These are phyloP conservation scores for Plasmodium inui DNA, from an alignment of 169 alveolate species.

Conservation along the genomic window DNA sequence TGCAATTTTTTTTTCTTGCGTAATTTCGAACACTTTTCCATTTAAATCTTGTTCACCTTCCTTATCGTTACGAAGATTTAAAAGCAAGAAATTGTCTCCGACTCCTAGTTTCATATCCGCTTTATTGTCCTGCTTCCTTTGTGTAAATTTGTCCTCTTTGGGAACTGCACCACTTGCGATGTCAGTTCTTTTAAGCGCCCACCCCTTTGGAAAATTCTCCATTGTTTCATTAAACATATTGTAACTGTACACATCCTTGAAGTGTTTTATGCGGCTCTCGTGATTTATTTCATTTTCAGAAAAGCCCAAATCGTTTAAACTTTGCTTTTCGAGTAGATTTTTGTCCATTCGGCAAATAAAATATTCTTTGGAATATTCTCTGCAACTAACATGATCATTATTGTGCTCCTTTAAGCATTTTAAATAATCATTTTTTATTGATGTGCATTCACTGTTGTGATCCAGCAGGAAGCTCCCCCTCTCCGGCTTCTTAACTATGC, in stretches of 20 bases:
- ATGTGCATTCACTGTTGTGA: constrained; percentile 76
- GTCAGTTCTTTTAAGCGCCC: neutral
- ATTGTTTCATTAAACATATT: constrained; percentile 42
- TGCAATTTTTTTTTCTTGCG: constrained; percentile 46
- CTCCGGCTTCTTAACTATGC: constrained; percentile 75
- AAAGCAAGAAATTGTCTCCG: constrained; percentile 8
- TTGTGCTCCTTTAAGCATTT: constrained; percentile 68
- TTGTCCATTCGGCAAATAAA: constrained; percentile 78
- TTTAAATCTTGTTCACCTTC: neutral
- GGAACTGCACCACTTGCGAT: neutral
- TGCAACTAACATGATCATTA: constrained; percentile 76
- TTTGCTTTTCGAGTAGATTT: constrained; percentile 65
- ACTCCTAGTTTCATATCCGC: neutral
- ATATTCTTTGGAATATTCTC: constrained; percentile 76
- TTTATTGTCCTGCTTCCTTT: neutral
- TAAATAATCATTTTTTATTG: constrained; percentile 65
- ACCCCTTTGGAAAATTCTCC: constrained; percentile 27
- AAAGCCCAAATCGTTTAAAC: constrained; percentile 62
- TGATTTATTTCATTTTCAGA: constrained; percentile 49
- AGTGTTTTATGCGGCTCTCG: constrained; percentile 53
- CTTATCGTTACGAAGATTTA: constrained; percentile 9
- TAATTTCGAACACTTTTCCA: neutral
- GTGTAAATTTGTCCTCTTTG: neutral
- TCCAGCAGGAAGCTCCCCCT: constrained; percentile 77
- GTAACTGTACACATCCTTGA: constrained; percentile 68